These are phyloP conservation scores for Nemania sp. DNA, from an alignment of 2,329 filamentous ascomycete species.

Conservation along the genomic window DNA sequence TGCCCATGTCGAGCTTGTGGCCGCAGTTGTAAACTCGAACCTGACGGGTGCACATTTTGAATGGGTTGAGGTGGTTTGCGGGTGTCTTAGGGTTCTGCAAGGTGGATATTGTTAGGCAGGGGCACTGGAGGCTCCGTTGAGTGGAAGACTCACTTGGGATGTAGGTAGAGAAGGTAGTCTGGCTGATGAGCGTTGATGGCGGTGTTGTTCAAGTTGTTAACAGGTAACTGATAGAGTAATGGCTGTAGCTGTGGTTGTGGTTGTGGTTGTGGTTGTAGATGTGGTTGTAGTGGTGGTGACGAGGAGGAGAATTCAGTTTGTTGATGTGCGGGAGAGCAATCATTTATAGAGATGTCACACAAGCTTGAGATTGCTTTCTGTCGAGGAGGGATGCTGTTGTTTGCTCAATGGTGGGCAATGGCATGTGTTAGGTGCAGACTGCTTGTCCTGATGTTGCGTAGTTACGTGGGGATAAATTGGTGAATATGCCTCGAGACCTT, in stretches of 20 bases:
- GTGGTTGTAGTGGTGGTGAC: constrained; percentile 10
- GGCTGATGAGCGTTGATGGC: not conserved
- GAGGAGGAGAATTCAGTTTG: constrained; percentile 22
- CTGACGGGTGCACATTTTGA: constrained; percentile 36
- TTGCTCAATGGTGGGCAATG: constrained; percentile 15
- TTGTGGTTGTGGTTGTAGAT: not conserved
- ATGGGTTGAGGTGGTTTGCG: not conserved
- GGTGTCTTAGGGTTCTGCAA: not conserved
- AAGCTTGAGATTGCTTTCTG: constrained; percentile 12
- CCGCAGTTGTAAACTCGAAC: constrained; percentile 33
- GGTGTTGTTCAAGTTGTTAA: not conserved
- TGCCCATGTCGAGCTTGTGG: constrained; percentile 18
- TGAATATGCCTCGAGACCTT: constrained; percentile 21
- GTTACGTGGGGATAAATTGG: constrained; percentile 6
- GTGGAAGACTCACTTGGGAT: constrained; percentile 8
- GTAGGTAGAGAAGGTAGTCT: not conserved
- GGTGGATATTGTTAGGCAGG: not conserved
- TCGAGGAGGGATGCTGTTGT: constrained; percentile 16
- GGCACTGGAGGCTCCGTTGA: not conserved
- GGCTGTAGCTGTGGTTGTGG: not conserved
- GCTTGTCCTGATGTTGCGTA: constrained; percentile 1
- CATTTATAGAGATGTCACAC: constrained; percentile 34
- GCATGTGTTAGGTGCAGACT: constrained; percentile 14
- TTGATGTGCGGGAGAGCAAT: constrained; percentile 28
- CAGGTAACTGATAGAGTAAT: not conserved